phyloP scores from a whole-genome alignment of 2,329 filamentous ascomycete species.

The Colletotrichum tanaceti region DNA sequence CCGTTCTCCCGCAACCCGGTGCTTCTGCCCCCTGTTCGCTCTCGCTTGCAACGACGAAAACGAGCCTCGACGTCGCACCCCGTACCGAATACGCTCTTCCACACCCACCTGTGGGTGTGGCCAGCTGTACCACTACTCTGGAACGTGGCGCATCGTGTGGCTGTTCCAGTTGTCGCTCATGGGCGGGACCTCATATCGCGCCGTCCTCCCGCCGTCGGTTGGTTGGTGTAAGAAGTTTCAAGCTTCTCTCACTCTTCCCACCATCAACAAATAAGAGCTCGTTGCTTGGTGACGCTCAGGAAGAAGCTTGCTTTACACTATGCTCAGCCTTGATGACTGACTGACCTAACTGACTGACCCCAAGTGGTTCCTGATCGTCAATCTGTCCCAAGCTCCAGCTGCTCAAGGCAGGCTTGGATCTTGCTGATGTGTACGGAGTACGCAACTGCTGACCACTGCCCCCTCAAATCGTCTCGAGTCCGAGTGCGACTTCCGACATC shows the following conservation, averaged over 20 bases:
- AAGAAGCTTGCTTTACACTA: conserved; percentile 17
- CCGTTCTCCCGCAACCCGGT: neutral
- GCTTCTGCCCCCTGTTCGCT: conserved; percentile 7
- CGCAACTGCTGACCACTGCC: neutral
- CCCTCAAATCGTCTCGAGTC: neutral
- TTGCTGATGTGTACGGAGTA: neutral
- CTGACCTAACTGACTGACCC: neutral
- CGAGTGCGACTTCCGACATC: neutral
- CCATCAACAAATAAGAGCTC: conserved; percentile 32
- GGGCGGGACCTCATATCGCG: neutral
- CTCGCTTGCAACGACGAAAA: conserved; percentile 3
- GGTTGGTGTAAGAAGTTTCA: conserved; percentile 17
- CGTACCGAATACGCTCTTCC: neutral
- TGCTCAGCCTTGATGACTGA: conserved; percentile 29
- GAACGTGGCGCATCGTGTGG: conserved; percentile 6
- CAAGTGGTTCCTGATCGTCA: conserved; percentile 26
- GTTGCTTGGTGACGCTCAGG: neutral
- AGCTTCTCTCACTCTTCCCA: conserved; percentile 23
- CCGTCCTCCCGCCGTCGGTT: conserved; percentile 8
- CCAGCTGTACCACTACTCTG: neutral
- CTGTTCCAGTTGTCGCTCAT: conserved; percentile 35
- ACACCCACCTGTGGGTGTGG: accelerated
- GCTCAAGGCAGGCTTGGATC: conserved; percentile 21
- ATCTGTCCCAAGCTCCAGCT: conserved; percentile 13
- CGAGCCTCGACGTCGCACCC: neutral